Base-by-base conservation (phyloP, 2,329 filamentous ascomycete genomes). In the Nakataea oryzae region DNA sequence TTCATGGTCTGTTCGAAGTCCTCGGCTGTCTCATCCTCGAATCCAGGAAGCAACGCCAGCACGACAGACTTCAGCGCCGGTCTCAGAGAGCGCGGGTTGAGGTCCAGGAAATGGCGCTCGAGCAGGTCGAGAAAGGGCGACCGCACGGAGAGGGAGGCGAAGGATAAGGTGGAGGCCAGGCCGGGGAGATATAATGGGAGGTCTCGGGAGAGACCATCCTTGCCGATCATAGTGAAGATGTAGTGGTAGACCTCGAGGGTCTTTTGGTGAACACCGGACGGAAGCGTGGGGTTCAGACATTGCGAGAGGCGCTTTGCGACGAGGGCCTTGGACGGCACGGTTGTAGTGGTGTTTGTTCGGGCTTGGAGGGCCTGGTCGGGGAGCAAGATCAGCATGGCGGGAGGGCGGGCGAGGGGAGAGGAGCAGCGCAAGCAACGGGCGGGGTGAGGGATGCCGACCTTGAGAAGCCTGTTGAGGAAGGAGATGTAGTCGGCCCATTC, bases 401-500 rank as follows among this genome's bases (percentile, higher is more conserved):
- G n/a, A n/a, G 9, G n/a, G 28, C 3, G 21, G 14, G 17, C 30
- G 12, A 8, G 34, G 24, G 32, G 2, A 60, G n/a, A 9, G 54
- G 2, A 54, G 17, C 26, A 24, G 14, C 17, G 29, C 2, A 58
- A 64, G 62, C 28, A 61, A 56, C 24, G 5, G 21, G 14, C 54
- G 12, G 2, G 14, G n/a, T 32, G 30, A n/a, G n/a, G n/a, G n/a
- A n/a, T 24, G 29, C 59, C 21, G 21, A 93, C 91, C 85, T 97
- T 97, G 65, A 96, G 80, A 59, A 99, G 81, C 65, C 91, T 86
- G 72, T 90, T 96, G 62, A 99, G 78, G 73, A 97, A 99, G 24
- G 93, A 96, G 70, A 99, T 99, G 73, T 99, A 99, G 77, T 99
- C 95, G 59, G 96, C 95, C 95, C 95, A 99, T 85, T 99, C 95